A percentile compares a stretch with the other conserved stretches of the same genome.
These are phyloP conservation scores for Aschersonia sp. DNA, from an alignment of 2,329 filamentous ascomycete genomes.

Conservation along the genomic window DNA sequence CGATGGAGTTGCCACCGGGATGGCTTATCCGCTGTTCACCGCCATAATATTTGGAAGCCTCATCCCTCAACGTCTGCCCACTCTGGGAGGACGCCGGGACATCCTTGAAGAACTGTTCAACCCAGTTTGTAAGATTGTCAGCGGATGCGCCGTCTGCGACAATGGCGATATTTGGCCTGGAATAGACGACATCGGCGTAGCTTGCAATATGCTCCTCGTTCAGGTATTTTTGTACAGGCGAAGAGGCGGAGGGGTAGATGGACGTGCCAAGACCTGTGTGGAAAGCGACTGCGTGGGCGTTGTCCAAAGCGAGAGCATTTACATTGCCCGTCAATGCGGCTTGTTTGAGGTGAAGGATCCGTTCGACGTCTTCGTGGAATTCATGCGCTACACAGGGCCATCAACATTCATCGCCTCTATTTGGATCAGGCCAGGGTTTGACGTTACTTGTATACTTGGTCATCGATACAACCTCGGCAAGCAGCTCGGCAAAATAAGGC, in stretches of 20 bases:
- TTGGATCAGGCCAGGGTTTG: slow-evolving; percentile 5
- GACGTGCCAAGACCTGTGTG: slow-evolving; percentile 80
- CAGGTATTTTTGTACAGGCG: slow-evolving; percentile 67
- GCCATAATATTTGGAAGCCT: slow-evolving; percentile 76
- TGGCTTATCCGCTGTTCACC: slow-evolving; percentile 85
- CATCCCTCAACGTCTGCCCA: slow-evolving; percentile 38
- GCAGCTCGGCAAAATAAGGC: slow-evolving; percentile 91
- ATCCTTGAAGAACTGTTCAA: slow-evolving; percentile 77
- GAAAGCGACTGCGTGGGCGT: slow-evolving; percentile 76
- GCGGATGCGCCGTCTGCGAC: slow-evolving; percentile 78
- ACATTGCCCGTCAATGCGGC: slow-evolving; percentile 51
- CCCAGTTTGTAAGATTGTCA: slow-evolving; percentile 71
- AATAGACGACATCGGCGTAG: slow-evolving; percentile 68
- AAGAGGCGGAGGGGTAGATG: slow-evolving; percentile 56
- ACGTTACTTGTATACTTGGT: slow-evolving; percentile 69
- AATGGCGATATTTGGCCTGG: slow-evolving; percentile 81
- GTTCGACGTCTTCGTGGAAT: slow-evolving; percentile 75
- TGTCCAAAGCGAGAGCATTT: slow-evolving; percentile 62
- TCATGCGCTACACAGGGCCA: slow-evolving; percentile 52
- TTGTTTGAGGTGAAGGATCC: slow-evolving; percentile 65
- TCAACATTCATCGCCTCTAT: background rate
- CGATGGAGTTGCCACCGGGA: slow-evolving; percentile 62
- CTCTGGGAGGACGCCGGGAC: slow-evolving; percentile 40
- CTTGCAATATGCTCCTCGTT: slow-evolving; percentile 58
- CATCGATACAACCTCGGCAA: slow-evolving; percentile 78